These are phyloP conservation scores for Leccinum olivaceopallidum DNA, from an alignment of 768 basidiomycete species.

Conservation along the genomic window DNA sequence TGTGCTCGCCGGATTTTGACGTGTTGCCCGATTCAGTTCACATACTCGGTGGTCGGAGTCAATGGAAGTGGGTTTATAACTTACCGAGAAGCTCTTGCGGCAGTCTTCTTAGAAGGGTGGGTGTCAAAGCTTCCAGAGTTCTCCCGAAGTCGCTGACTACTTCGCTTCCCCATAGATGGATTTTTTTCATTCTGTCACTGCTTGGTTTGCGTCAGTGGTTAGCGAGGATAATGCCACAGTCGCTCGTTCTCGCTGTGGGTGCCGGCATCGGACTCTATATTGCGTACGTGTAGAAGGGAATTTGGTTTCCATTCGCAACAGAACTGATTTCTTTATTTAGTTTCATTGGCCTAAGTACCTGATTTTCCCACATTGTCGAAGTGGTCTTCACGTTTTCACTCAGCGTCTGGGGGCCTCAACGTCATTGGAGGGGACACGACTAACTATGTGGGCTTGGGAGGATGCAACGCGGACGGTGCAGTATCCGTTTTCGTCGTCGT, in stretches of 20 bases:
- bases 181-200: constrained; percentile 78
- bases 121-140: constrained; percentile 22
- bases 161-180: constrained; percentile 49
- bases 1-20: background rate
- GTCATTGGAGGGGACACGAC: constrained; percentile 73
- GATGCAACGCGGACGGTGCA: constrained; percentile 58
- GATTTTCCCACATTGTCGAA: background rate
- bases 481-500: background rate
- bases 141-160: background rate
- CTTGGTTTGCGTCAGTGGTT: constrained; percentile 90
- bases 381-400: constrained; percentile 5
- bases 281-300: constrained; percentile 49
- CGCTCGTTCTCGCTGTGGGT: constrained; percentile 81
- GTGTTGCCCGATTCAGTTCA: constrained; percentile 51
- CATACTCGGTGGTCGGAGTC: constrained; percentile 86
- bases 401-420: constrained; percentile 66
- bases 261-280: constrained; percentile 89
- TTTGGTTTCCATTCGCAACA: background rate
- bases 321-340: constrained; percentile 34
- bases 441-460: constrained; percentile 75
- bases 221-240: constrained; percentile 85
- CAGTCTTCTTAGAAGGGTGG: constrained; percentile 87
- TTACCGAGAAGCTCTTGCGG: constrained; percentile 79
- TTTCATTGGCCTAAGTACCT: constrained; percentile 72
- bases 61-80: constrained; percentile 70